phyloP scores from a whole-genome alignment of 257 asterid genomes.

The Solanum bukasovii region DNA sequence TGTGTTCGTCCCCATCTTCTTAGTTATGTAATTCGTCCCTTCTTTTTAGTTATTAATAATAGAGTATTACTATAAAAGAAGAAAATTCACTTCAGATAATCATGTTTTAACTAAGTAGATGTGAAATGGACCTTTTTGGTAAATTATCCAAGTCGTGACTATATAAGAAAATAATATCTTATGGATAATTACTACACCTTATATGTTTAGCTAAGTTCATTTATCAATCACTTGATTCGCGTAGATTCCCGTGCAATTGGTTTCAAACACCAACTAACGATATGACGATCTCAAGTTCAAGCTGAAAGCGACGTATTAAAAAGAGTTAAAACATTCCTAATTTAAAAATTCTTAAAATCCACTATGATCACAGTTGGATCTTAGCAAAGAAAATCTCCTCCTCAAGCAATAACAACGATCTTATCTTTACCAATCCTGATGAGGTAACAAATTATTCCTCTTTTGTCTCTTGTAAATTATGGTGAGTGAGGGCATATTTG shows the following conservation, averaged over 20 bases:
- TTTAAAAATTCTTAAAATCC: neutral
- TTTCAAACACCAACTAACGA: neutral
- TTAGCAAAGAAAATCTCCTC: neutral
- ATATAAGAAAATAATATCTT: neutral
- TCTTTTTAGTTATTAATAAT: neutral
- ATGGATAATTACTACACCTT: neutral
- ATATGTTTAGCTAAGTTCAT: neutral
- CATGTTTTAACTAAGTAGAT: rapidly evolving
- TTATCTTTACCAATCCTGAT: neutral
- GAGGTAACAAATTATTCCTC: neutral
- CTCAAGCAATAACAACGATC: too few species aligned
- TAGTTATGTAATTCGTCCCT: neutral
- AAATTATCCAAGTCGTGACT: neutral
- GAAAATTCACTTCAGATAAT: neutral
- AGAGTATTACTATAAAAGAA: neutral
- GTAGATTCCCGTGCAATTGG: neutral
- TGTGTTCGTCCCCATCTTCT: neutral
- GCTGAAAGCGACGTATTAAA: neutral
- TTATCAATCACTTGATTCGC: rapidly evolving
- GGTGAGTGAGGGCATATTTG: neutral
- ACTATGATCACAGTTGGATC: rapidly evolving
- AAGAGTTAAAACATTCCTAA: neutral
- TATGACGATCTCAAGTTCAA: neutral
- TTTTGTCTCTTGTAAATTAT: neutral
- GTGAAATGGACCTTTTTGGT: neutral